Conservation (phyloP, 768 basidiomycete species). For the Sporobolomyces phaffii region DNA sequence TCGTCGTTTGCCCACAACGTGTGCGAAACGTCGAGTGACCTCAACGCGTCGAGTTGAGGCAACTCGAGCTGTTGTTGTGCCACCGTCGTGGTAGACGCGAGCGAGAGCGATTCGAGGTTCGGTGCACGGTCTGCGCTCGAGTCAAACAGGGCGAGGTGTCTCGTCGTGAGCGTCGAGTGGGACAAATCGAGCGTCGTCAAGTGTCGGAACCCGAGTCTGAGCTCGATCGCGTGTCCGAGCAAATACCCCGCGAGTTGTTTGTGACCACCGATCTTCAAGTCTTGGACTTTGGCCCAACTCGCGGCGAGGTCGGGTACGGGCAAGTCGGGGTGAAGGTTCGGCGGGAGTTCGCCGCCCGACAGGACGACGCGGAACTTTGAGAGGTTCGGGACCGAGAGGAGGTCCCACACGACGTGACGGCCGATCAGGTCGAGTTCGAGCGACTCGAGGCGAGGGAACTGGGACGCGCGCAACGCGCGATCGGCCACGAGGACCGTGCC, state of each 20-base stretch:
- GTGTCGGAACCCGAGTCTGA: not conserved
- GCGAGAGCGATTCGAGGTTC: not conserved
- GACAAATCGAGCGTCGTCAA: conserved; percentile 16
- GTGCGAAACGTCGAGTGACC: conserved; percentile 3
- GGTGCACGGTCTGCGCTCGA: conserved; percentile 7
- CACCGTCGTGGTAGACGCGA: conserved; percentile 18
- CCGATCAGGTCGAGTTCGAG: conserved; percentile 27
- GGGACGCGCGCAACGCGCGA: not conserved
- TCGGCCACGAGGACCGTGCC: conserved; percentile 27
- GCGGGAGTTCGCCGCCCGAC: conserved; percentile 12
- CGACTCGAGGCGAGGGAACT: conserved; percentile 14
- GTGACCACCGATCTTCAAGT: conserved; percentile 13
- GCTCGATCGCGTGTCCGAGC: conserved; percentile 4
- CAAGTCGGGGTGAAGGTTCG: not conserved
- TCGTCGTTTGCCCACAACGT: conserved; percentile 29
- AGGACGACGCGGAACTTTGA: not conserved
- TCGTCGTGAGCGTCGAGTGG: conserved; percentile 1
- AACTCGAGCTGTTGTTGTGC: not conserved
- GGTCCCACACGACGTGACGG: conserved; percentile 4
- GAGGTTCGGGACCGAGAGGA: conserved; percentile 13
- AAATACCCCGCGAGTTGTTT: conserved; percentile 5
- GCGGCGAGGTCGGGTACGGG: conserved; percentile 12
- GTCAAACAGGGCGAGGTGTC: conserved; percentile 9
- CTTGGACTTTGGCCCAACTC: conserved; percentile 9
- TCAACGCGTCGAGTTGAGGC: conserved; percentile 1